A percentile compares a stretch with the other conserved stretches of the same genome.
Conservation (phyloP, 805 yeast species). For the Cyberlindnera maritima region DNA sequence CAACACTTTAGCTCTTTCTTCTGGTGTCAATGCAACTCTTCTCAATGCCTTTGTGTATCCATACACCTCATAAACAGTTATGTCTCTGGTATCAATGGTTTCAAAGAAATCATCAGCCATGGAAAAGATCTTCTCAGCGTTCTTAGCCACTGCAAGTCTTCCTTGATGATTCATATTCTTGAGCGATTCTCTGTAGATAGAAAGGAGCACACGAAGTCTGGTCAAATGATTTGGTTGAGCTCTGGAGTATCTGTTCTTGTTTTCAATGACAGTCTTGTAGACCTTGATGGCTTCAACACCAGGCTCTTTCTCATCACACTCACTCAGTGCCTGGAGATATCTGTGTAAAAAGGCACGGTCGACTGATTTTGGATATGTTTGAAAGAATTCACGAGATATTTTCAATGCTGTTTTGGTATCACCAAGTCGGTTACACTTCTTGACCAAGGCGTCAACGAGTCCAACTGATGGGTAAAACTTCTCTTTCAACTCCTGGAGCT, state of each 20-base stretch:
- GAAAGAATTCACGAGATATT: constrained; percentile 13
- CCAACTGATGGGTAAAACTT: constrained; percentile 22
- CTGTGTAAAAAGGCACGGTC: constrained; percentile 23
- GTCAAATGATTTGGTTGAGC: constrained; percentile 18
- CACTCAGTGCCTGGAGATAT: constrained; percentile 10
- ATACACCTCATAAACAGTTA: constrained; percentile 18
- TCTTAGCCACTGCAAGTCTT: constrained; percentile 17
- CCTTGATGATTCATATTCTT: constrained; percentile 22
- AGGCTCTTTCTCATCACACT: constrained; percentile 6
- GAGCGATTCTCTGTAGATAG: constrained; percentile 22
- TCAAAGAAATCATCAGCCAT: constrained; percentile 19
- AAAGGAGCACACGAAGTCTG: constrained; percentile 24
- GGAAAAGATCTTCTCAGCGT: constrained; percentile 16
- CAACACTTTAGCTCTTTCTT: constrained; percentile 18
- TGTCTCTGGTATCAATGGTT: constrained; percentile 1
- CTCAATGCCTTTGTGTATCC: constrained; percentile 26
- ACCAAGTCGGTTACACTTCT: constrained; percentile 18
- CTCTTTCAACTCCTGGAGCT: constrained; percentile 7
- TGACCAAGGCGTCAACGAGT: constrained; percentile 22
- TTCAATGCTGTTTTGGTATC: constrained; percentile 13
- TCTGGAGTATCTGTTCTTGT: not conserved
- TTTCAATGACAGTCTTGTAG: constrained; percentile 14
- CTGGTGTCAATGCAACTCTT: constrained; percentile 20
- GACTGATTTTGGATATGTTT: constrained; percentile 12
- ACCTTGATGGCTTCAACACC: constrained; percentile 18